Conservation (phyloP, 352 stramenopile species). For the Aphanomyces euteiches region DNA sequence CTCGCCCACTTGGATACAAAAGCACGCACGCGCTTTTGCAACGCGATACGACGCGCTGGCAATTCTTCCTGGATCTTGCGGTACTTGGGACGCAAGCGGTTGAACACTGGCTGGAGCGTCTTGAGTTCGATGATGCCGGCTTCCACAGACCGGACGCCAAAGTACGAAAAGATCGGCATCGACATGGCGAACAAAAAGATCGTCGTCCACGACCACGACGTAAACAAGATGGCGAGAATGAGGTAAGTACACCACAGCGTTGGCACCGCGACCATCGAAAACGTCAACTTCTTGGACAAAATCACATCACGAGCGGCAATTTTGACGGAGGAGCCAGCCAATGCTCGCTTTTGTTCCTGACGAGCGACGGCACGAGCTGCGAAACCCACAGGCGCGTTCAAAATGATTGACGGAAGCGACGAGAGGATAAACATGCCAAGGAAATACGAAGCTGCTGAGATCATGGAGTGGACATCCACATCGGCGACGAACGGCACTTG, state of each 20-base stretch:
- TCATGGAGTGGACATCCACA: slow-evolving; percentile 84
- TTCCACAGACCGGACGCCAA: slow-evolving; percentile 80
- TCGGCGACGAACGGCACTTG: slow-evolving; percentile 85
- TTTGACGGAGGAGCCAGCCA: slow-evolving; percentile 89
- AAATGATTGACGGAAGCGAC: slow-evolving; percentile 88
- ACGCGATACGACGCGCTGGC: slow-evolving; percentile 48
- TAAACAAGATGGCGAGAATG: slow-evolving; percentile 74
- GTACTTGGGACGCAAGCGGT: slow-evolving; percentile 71
- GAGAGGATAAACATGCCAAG: slow-evolving; percentile 81
- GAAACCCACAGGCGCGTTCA: slow-evolving; percentile 88
- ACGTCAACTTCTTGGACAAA: slow-evolving; percentile 91
- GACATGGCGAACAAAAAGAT: slow-evolving; percentile 72
- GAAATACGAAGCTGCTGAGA: slow-evolving; percentile 82
- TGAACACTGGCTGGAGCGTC: slow-evolving; percentile 76
- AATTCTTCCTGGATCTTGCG: slow-evolving; percentile 78
- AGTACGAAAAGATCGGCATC: slow-evolving; percentile 86
- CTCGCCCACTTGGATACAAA: slow-evolving; percentile 73
- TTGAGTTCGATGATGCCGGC: slow-evolving; percentile 86
- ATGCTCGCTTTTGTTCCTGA: slow-evolving; percentile 73
- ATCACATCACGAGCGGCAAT: slow-evolving; percentile 86
- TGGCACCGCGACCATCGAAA: slow-evolving; percentile 88
- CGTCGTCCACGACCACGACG: slow-evolving; percentile 82
- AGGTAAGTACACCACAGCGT: slow-evolving; percentile 84
- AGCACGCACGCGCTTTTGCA: slow-evolving; percentile 69
- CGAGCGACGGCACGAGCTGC: slow-evolving; percentile 75